phyloP scores from a whole-genome alignment of 108 stramenopile species.

The Mediolabrus comicus region DNA sequence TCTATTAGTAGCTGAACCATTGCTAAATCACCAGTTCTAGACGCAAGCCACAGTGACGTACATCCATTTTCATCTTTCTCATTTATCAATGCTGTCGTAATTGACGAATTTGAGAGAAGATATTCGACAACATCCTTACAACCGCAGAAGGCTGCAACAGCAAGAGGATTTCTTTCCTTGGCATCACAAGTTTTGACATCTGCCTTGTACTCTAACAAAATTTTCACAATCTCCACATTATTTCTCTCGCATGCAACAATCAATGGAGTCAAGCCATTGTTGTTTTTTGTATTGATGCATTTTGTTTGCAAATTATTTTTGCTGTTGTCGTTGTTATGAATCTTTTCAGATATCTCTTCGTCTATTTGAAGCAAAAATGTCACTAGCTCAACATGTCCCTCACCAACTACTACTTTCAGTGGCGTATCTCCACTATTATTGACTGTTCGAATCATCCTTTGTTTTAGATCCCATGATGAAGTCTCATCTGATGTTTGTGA shows the following conservation, averaged over 20 bases:
- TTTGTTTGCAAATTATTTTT: not conserved
- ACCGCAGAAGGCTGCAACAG: slow-evolving; percentile 53
- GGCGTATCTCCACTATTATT: slow-evolving; percentile 46
- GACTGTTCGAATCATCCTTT: slow-evolving; percentile 19
- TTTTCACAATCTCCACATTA: slow-evolving; percentile 14
- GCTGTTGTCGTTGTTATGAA: not conserved
- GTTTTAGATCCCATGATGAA: slow-evolving; percentile 1
- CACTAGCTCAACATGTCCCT: slow-evolving; percentile 24
- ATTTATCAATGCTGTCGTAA: slow-evolving; percentile 15
- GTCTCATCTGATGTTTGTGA: not conserved
- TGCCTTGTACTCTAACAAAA: slow-evolving; percentile 13
- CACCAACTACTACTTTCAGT: slow-evolving; percentile 40
- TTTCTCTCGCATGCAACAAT: slow-evolving; percentile 54
- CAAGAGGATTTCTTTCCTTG: slow-evolving; percentile 26
- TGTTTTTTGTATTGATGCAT: slow-evolving; percentile 37
- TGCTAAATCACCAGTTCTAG: slow-evolving; percentile 41
- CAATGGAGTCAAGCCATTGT: slow-evolving; percentile 36
- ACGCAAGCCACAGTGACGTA: slow-evolving; percentile 54
- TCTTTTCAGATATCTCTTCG: slow-evolving; percentile 4
- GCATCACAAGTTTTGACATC: slow-evolving; percentile 11
- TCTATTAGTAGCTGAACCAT: slow-evolving; percentile 34
- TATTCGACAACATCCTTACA: slow-evolving; percentile 40
- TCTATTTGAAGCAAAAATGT: slow-evolving; percentile 31
- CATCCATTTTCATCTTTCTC: slow-evolving; percentile 30
- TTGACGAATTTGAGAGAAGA: slow-evolving; percentile 19